phyloP scores from a whole-genome alignment of 1,139 yeast genomes.

The Blastobotrys elegans region DNA sequence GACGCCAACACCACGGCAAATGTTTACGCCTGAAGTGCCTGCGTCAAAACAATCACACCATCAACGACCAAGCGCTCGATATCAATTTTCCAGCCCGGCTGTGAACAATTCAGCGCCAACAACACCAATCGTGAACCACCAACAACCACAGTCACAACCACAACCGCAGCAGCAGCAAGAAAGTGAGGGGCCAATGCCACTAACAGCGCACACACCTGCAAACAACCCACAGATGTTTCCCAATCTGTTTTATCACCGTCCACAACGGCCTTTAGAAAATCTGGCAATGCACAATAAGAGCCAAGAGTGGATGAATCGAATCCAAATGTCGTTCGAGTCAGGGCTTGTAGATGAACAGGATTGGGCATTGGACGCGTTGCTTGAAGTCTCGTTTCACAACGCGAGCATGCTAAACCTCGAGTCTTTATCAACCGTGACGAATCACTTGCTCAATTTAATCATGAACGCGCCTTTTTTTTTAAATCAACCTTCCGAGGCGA shows the following conservation, averaged over 20 bases:
- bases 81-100: slow-evolving; percentile 6
- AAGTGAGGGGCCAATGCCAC: slow-evolving; percentile 24
- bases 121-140: neutral
- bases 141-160: neutral
- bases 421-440: slow-evolving; percentile 27
- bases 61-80: slow-evolving; percentile 14
- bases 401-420: slow-evolving; percentile 49
- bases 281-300: slow-evolving; percentile 31
- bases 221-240: slow-evolving; percentile 33
- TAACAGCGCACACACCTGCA: slow-evolving; percentile 35
- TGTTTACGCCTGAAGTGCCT: slow-evolving; percentile 17
- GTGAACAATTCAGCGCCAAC: too few relatives aligned
- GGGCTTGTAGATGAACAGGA: slow-evolving; percentile 56
- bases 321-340: slow-evolving; percentile 58
- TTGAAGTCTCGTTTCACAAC: slow-evolving; percentile 50
- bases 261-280: slow-evolving; percentile 13
- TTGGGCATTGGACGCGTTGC: slow-evolving; percentile 61
- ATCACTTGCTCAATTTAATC: slow-evolving; percentile 5
- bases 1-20: slow-evolving; percentile 15
- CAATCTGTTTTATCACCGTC: slow-evolving; percentile 23
- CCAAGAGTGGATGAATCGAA: slow-evolving; percentile 43
- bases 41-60: slow-evolving; percentile 11
- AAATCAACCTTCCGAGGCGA: slow-evolving; percentile 7
- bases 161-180: neutral
- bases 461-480: slow-evolving; percentile 14